Evolutionary conservation across 2,329 filamentous ascomycete species (phyloP), one percentile per base, ranked within the genome.

Genomic region (Arthroderma uncinatum): DNA sequence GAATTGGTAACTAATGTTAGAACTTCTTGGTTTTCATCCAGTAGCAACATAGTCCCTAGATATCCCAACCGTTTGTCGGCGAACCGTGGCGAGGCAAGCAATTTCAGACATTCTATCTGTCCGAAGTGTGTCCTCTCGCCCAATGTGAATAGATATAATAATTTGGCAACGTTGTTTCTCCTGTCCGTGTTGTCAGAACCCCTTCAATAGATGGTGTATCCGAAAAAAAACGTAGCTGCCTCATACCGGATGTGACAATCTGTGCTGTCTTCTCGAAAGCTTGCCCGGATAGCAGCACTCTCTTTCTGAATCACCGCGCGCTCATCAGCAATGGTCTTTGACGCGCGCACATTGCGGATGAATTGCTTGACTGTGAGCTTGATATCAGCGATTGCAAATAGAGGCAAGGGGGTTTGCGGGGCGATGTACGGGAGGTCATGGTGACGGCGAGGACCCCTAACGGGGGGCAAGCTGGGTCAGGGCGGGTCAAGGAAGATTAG

Each of bases 1-100:
- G 93, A 98, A 73, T 98, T 98, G 34, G 93, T 98, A 58, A 98
- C 94, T 60, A 98, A 77, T 1, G 93, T 98, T 67, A 98, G 73
- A 19, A 98, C 94, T 73, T 98, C 94, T 72, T 98, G 93, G 67
- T 98, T 98, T 78, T 98, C 93, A 71, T 98, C 93, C 61, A 98
- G 78, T 63, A 98, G 75, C 69, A 98, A 75, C 83, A 96, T 98
- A 16, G 93, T 98, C 23, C 93, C 93, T 63, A 98, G 77, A 69
- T 98, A 95, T 40, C 93, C 93, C 65, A 98, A 76, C 52, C 93
- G 85, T 77, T 98, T 98, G 79, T 98, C 93, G 64, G 93, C 93
- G 70, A 98, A 98, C 59, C 92, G 89, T 63, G 94, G 91, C 40
- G 93, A 98, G 58, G 93, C 93, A 58, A 98, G 82, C 54, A 98